A percentile compares a stretch with the other conserved stretches of the same genome.
Evolutionary conservation across 768 basidiomycete species (phyloP).

Genomic region (Boletus rufocinnamomeus): DNA sequence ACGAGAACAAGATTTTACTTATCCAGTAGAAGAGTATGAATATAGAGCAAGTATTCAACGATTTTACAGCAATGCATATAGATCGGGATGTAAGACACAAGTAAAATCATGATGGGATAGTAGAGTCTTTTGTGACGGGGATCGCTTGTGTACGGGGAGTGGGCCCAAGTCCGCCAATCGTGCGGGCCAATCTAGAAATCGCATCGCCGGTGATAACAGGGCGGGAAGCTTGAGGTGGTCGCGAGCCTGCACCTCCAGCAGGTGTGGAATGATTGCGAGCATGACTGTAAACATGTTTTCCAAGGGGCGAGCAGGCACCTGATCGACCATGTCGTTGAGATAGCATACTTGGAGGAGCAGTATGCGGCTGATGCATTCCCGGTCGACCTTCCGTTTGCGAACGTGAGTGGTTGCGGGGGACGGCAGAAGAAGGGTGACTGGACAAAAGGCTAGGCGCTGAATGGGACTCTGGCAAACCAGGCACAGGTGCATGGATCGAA

Average conservation of each 20-base stretch:
- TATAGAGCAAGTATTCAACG: constrained; percentile 14
- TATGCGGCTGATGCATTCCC: constrained; percentile 33
- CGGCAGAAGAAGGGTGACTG: constrained; percentile 30
- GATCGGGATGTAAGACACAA: constrained; percentile 11
- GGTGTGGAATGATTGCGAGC: constrained; percentile 68
- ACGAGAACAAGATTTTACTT: constrained; percentile 17
- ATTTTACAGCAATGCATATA: constrained; percentile 14
- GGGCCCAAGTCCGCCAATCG: constrained; percentile 48
- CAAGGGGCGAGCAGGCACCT: constrained; percentile 47
- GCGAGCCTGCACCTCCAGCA: constrained; percentile 39
- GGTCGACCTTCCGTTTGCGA: constrained; percentile 58
- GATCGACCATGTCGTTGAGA: constrained; percentile 42
- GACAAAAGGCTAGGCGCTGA: constrained; percentile 40
- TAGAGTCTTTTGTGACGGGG: constrained; percentile 30
- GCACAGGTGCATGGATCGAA: constrained; percentile 59
- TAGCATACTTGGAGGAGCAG: constrained; percentile 24
- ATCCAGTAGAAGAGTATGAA: constrained; percentile 22
- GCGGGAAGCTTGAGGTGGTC: constrained; percentile 47
- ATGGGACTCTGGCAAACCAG: constrained; percentile 38
- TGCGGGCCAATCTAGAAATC: constrained; percentile 62
- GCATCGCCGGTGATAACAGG: constrained; percentile 78
- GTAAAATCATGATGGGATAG: constrained; percentile 23
- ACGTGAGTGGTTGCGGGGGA: constrained; percentile 47
- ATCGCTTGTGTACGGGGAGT: constrained; percentile 29
- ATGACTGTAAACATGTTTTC: constrained; percentile 38